Conservation (phyloP, 2,329 filamentous ascomycete species). For the Madurella fahalii region DNA sequence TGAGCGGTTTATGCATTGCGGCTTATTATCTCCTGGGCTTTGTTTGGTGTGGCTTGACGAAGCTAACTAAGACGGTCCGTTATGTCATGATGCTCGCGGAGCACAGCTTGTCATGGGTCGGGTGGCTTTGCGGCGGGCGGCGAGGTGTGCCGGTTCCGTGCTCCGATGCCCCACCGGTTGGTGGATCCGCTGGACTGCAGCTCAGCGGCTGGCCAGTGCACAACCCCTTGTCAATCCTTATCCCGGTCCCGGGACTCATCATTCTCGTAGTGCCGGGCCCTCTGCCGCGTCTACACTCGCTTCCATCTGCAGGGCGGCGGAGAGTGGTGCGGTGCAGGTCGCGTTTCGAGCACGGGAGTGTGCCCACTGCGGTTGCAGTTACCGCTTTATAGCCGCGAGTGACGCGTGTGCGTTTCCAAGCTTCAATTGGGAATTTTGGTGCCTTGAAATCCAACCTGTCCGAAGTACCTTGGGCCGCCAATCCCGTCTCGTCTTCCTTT, state of each 20-base stretch:
- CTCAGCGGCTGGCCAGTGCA: background rate
- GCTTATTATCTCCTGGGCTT: background rate
- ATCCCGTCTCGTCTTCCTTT: background rate
- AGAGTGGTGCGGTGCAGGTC: slow-evolving; percentile 2
- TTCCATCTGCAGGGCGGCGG: background rate
- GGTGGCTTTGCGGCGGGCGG: background rate
- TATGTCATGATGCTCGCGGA: background rate
- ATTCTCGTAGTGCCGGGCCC: background rate
- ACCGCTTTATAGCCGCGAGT: background rate
- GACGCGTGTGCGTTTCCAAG: background rate
- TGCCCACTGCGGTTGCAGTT: background rate
- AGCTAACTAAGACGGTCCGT: background rate
- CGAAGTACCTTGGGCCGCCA: too few species aligned
- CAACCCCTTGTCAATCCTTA: background rate
- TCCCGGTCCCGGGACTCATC: background rate
- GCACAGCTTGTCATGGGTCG: background rate
- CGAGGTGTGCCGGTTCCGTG: background rate
- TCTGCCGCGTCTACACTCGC: background rate
- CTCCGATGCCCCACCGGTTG: too few species aligned
- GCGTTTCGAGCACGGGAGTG: background rate
- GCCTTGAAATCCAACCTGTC: background rate
- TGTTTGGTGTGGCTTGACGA: slow-evolving; percentile 19
- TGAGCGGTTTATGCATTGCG: slow-evolving; percentile 46
- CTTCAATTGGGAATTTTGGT: background rate
- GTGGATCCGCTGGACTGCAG: too few species aligned